Evolutionary conservation across 164 flowering plant species (phyloP).

Genomic region (grape (Vitis vinifera)): DNA sequence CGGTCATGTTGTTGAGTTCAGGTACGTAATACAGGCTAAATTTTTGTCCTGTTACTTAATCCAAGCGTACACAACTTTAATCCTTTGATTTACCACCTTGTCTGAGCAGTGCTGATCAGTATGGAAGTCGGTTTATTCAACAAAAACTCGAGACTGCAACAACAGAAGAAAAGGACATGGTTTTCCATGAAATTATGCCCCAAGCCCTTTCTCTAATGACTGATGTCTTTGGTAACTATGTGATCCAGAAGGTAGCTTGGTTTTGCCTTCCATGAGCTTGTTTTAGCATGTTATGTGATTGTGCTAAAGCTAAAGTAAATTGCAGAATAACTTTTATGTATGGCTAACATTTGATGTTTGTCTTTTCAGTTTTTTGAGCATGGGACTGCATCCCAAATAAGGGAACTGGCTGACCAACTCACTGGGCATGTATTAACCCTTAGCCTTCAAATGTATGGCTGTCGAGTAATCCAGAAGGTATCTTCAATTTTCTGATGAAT

Average conservation of each 20-base stretch:
- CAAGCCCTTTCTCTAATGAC: conserved; percentile 91
- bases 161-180: conserved; percentile 81
- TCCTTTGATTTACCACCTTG: conserved; percentile 8
- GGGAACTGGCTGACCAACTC: conserved; percentile 77
- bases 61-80: neutral
- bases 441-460: conserved; percentile 94
- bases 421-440: conserved; percentile 70
- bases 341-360: conserved; percentile 8
- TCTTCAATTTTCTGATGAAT: neutral
- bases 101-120: conserved; percentile 85
- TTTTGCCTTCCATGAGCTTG: neutral
- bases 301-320: neutral
- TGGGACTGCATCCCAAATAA: conserved; percentile 67
- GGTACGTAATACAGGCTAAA: conserved; percentile 36
- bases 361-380: conserved; percentile 77
- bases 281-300: neutral
- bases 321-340: neutral
- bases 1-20: conserved; percentile 92
- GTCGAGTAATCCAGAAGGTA: conserved; percentile 93
- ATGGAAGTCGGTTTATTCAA: conserved; percentile 97
- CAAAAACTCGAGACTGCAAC: conserved; percentile 96
- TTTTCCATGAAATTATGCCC: conserved; percentile 87
- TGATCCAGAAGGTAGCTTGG: conserved; percentile 83
- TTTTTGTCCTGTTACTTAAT: neutral
- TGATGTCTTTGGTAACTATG: conserved; percentile 99